Percentiles rank a stretch among this genome's conserved stretches.
phyloP scores from a whole-genome alignment of 441 rosid species.

The Rhodomyrtus psidioides region DNA sequence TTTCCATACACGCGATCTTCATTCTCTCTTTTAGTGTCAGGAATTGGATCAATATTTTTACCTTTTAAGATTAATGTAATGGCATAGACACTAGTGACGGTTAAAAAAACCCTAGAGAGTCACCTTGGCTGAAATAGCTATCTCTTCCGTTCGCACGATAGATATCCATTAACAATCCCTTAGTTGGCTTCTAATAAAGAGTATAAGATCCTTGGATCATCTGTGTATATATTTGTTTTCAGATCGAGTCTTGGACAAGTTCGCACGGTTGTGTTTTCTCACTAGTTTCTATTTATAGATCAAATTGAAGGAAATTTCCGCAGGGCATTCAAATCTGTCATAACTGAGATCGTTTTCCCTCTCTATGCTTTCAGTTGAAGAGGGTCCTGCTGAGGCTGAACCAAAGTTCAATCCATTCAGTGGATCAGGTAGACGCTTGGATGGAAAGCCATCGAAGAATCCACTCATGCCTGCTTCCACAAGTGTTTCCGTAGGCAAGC shows the following conservation, averaged over 20 bases:
- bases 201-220: neutral
- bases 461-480: slow-evolving; percentile 39
- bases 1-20: neutral
- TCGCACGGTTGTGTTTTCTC: neutral
- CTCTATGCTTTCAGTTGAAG: slow-evolving; percentile 44
- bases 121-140: neutral
- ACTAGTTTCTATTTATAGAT: neutral
- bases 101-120: neutral
- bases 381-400: slow-evolving; percentile 38
- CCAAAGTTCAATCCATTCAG: slow-evolving; percentile 84
- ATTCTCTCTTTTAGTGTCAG: neutral
- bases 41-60: neutral
- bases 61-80: neutral
- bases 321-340: neutral
- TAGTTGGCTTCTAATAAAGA: neutral
- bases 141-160: neutral
- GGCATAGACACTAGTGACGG: neutral
- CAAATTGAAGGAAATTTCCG: neutral
- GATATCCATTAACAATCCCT: neutral
- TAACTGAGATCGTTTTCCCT: neutral
- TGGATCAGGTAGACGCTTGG: slow-evolving; percentile 75
- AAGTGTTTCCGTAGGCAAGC: slow-evolving; percentile 41
- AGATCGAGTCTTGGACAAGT: neutral
- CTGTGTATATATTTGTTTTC: neutral
- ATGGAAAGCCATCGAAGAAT: slow-evolving; percentile 58